Base-by-base conservation (phyloP, 75 land plant species). In the Sequoiadendron giganteum region DNA sequence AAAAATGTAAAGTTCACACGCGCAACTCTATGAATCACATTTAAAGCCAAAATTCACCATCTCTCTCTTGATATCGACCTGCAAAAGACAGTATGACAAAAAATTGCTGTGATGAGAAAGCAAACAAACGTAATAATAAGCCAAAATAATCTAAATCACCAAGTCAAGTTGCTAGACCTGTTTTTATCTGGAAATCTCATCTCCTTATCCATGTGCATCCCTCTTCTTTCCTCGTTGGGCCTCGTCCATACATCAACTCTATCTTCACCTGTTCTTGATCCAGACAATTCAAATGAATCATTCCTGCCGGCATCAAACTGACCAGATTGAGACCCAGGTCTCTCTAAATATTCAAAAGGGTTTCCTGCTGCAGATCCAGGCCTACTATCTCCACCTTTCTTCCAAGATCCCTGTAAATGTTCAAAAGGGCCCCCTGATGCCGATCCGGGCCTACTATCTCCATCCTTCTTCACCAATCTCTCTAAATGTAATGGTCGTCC, bases 241-340 rank as follows among this genome's bases (percentile, higher is more conserved):
- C 90, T 91, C 2, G 15, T 52, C 95, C 93, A 92, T 14, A 88
- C 58, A 80, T 94, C 94, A 65, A 52, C 15, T 52, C 86, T 43
- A 19, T 36, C 87, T 5, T 86, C 89, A 40, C 40, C 82, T 2
- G 93, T 91, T 87, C 91, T 92, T 3, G 94, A 90, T 34, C 88
- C 82, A 77, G 96, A 91, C 58, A 93, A 91, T 18, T 91, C 93
- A 40, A 65, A 43, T 78, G 86, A 92, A n/a, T 93, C 94, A 48
- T 48, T 48, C 49, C 49, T 48, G 49, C 49, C 10, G 10, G 18
- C 92, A 8, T 93, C 96, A 28, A 78, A 45, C 40, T 85, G 70
- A 2, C 92, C 94, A 80, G 93, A 89, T 75, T 86, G 94, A 86
- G 95, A 94, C 47, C 93, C 92, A 38, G 93, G 92, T 49, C 93